phyloP scores from a whole-genome alignment of 257 asterid genomes.

The Orobanche coerulescens region DNA sequence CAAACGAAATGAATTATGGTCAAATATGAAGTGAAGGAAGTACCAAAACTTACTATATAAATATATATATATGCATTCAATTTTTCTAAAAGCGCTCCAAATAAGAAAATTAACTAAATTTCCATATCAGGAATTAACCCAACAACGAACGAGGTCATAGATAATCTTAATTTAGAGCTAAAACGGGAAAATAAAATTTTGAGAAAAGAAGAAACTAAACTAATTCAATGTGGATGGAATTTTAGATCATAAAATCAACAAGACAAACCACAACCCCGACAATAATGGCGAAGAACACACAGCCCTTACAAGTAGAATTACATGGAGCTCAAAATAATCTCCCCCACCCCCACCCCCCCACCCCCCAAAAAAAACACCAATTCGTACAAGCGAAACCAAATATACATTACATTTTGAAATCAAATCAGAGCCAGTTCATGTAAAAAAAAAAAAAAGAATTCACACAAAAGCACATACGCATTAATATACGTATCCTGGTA shows the following conservation, averaged over 20 bases:
- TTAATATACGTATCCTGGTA: not conserved
- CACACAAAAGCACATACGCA: not conserved
- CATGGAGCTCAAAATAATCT: conserved; percentile 24
- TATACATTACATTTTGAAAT: conserved; percentile 7
- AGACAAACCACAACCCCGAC: conserved; percentile 20
- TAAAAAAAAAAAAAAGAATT: not conserved
- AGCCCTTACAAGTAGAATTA: conserved; percentile 18
- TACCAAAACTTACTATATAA: not conserved
- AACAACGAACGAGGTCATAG: not conserved
- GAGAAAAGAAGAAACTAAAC: not conserved
- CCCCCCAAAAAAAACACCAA: not conserved
- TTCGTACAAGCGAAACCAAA: conserved; percentile 8
- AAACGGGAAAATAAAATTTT: not conserved
- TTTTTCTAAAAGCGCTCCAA: conserved; percentile 1
- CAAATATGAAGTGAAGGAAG: conserved; percentile 17
- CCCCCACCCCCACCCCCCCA: not conserved
- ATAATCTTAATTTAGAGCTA: not conserved
- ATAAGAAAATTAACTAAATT: not conserved
- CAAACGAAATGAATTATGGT: conserved; percentile 1
- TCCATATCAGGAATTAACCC: conserved; percentile 15
- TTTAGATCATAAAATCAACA: conserved; percentile 18
- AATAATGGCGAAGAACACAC: conserved; percentile 19
- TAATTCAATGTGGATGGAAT: not conserved
- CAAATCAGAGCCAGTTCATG: conserved; percentile 22
- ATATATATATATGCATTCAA: not conserved